Evolutionary conservation across 306 rosid species (phyloP).

Genomic region (Quercus bicolor): DNA sequence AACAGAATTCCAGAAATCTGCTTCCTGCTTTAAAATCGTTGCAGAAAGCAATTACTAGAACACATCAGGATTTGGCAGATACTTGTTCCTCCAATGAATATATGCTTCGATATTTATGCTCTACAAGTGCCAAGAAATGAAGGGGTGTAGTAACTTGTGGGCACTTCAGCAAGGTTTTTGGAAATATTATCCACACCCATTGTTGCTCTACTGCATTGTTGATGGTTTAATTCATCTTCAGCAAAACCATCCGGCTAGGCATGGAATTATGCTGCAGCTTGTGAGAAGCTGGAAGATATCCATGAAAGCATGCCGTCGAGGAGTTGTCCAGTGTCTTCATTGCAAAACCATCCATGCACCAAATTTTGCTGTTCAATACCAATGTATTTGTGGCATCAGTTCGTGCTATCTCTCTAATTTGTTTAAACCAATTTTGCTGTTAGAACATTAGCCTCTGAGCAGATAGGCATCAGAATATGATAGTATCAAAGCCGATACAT

Average conservation of each 20-base stretch:
- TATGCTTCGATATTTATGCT: conserved; percentile 70
- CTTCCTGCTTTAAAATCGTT: conserved; percentile 82
- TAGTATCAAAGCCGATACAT: neutral
- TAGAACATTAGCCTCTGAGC: neutral
- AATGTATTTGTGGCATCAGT: neutral
- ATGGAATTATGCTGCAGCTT: neutral
- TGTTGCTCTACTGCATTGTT: neutral
- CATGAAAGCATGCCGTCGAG: neutral
- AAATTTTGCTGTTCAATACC: neutral
- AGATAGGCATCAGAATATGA: neutral
- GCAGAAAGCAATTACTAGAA: conserved; percentile 72
- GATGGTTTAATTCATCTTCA: neutral
- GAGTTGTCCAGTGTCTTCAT: neutral
- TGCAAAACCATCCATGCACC: neutral
- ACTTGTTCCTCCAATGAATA: conserved; percentile 88
- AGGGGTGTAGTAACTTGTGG: neutral
- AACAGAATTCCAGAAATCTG: conserved; percentile 63
- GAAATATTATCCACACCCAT: neutral
- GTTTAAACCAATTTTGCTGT: neutral
- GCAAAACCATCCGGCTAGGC: neutral
- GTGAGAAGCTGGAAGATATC: neutral
- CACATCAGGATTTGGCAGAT: conserved; percentile 83
- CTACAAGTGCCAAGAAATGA: conserved; percentile 46
- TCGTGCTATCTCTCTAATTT: neutral
- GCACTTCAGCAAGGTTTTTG: neutral